Conservation (phyloP, 228 moss, liverwort and hornwort species). For the Sphagnum magellanicum region DNA sequence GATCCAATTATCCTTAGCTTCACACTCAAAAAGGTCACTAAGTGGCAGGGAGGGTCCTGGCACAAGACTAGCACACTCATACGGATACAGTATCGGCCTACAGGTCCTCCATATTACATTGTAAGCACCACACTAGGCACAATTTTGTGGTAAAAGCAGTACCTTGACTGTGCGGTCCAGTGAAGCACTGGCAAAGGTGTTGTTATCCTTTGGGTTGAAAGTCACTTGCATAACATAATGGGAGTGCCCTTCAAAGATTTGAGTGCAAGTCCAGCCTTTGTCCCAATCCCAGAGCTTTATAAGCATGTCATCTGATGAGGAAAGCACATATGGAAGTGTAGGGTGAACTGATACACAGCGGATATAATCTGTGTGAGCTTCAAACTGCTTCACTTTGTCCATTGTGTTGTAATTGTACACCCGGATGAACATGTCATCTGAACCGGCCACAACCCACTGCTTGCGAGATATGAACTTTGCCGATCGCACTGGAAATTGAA, state of each 20-base stretch:
- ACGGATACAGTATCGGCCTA: too few relatives aligned
- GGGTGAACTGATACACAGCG: constrained; percentile 87
- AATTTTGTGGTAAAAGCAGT: background rate
- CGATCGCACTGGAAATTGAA: constrained; percentile 56
- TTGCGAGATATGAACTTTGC: constrained; percentile 94
- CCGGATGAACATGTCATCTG: constrained; percentile 91
- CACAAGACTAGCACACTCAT: too few relatives aligned
- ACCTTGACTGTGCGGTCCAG: constrained; percentile 96
- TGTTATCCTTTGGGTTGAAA: constrained; percentile 92
- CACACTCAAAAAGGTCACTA: too few relatives aligned
- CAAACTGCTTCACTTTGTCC: constrained; percentile 92
- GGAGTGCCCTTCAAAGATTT: constrained; percentile 96
- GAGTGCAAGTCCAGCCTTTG: constrained; percentile 87
- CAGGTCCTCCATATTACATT: too few relatives aligned
- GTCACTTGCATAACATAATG: constrained; percentile 99
- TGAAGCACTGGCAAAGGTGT: constrained; percentile 95
- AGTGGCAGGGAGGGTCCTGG: too few relatives aligned
- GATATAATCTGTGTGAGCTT: constrained; percentile 94
- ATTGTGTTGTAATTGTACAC: constrained; percentile 96
- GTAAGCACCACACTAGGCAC: too few relatives aligned
- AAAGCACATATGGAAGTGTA: constrained; percentile 82
- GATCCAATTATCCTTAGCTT: too few relatives aligned
- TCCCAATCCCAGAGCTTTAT: constrained; percentile 99
- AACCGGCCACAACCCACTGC: constrained; percentile 89
- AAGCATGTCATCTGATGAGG: constrained; percentile 99